Base-by-base conservation (phyloP, 228 moss, liverwort and hornwort species). In the Sphagnum fallax region DNA sequence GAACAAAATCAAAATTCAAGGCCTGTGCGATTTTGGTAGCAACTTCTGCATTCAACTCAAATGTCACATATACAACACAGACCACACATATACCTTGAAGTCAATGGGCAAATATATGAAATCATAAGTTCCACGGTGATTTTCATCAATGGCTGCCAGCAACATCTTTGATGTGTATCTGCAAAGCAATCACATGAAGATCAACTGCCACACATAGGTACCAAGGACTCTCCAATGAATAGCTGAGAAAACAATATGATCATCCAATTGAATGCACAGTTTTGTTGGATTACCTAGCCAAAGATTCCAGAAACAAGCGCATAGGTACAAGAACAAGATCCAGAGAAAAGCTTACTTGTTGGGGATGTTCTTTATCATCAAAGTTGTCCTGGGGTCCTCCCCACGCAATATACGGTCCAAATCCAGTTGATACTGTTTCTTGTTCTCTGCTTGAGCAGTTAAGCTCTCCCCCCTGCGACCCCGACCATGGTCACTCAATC, bases 81-180 rank as follows among this genome's bases (percentile, higher is more conserved):
- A 52, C 5, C 9, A 12, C 12, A 49, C 9, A 63, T 8, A 52
- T 69, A 97, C 97, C 97, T 97, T 97, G 74, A 97, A 97, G 69
- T 97, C 97, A 63, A 97, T 97, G 3, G 97, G 97, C 47, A 97
- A 87, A 73, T 97, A 97, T 10, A 97, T 97, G 68, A 97, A 97
- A 65, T 97, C 97, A 13, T 97, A 97, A 6, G 97, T 97, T 62
- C 97, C 97, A 9, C 93, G 93, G 72, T 97, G 96, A 51, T 92
- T 82, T 77, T 97, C 96, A 73, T 97, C 96, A 71, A 97, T 97
- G 11, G 96, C 97, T 60, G 97, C 97, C 64, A 97, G 88, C 1
- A 97, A 88, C 97, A 97, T 97, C 77, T 97, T 97, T 16, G 97
- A 97, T 12, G 97, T 97, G 51, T 97, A 97, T 70, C 97, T 97